A percentile compares a stretch with the other conserved stretches of the same genome.
These are phyloP conservation scores for Russula vinacea DNA, from an alignment of 768 basidiomycete genomes.

Conservation along the genomic window DNA sequence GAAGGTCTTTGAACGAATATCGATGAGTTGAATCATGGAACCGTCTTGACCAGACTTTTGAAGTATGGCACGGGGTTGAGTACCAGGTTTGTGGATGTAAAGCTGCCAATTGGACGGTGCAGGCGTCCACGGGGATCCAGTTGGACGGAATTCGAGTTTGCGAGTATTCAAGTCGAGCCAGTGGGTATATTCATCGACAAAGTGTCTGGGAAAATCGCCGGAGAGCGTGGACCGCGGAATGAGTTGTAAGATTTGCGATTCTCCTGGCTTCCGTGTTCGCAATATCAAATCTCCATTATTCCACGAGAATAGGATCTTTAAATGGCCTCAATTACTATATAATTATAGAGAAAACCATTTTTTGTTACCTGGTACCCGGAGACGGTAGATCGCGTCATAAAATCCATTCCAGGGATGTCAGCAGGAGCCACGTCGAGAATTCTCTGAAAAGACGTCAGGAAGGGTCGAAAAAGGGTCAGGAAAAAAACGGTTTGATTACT, in stretches of 20 bases:
- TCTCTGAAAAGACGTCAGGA: constrained; percentile 3
- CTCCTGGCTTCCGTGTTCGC: constrained; percentile 3
- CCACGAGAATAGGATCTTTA: constrained; percentile 11
- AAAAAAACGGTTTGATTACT: neutral
- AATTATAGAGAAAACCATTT: neutral
- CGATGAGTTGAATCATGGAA: neutral
- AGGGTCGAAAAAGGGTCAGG: neutral
- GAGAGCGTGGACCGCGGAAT: constrained; percentile 36
- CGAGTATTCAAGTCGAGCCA: constrained; percentile 36
- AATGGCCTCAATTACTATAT: neutral
- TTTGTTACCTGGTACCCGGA: constrained; percentile 19
- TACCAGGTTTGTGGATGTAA: neutral
- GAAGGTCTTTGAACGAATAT: constrained; percentile 14
- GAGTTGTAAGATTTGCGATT: constrained; percentile 31
- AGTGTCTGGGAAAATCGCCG: constrained; percentile 36
- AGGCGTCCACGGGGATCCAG: constrained; percentile 34
- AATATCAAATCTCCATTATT: neutral
- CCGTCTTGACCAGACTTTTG: neutral
- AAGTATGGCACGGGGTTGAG: neutral
- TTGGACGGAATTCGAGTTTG: constrained; percentile 38
- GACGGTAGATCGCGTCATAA: constrained; percentile 6
- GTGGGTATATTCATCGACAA: constrained; percentile 37
- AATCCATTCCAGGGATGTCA: constrained; percentile 16
- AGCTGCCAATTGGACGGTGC: constrained; percentile 35
- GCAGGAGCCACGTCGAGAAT: constrained; percentile 19